Evolutionary conservation across 2,329 filamentous ascomycete genomes (phyloP).

Genomic region (Nemania sp.): DNA sequence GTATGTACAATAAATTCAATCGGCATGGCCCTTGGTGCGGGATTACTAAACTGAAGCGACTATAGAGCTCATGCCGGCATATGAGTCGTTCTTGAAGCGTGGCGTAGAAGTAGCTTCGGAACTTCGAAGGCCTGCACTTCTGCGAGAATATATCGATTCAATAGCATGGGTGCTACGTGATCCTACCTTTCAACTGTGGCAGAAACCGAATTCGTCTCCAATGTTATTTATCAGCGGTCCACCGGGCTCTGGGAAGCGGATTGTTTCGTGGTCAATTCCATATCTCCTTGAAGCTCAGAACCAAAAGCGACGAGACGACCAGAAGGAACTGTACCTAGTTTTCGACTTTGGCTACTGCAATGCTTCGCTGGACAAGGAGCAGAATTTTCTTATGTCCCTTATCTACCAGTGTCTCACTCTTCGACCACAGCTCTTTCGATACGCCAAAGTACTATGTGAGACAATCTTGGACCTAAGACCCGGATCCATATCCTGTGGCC

Average conservation of each 20-base stretch:
- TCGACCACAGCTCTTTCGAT: slow-evolving; percentile 1
- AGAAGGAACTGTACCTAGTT: background rate
- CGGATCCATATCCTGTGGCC: background rate
- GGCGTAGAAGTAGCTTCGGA: slow-evolving; percentile 2
- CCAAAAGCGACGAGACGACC: background rate
- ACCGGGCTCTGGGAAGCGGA: background rate
- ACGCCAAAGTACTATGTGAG: background rate
- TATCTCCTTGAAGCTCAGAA: background rate
- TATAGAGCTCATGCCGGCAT: background rate
- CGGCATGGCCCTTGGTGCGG: no score
- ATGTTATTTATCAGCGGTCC: background rate
- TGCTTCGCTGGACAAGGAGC: background rate
- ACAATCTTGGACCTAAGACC: background rate
- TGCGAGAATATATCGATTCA: background rate
- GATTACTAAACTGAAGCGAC: background rate
- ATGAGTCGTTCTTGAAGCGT: background rate
- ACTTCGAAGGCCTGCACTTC: background rate
- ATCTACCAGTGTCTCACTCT: slow-evolving; percentile 3
- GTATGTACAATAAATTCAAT: background rate
- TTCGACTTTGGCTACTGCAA: background rate
- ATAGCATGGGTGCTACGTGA: background rate
- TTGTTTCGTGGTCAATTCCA: background rate
- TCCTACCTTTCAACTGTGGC: slow-evolving; percentile 7
- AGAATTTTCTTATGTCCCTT: slow-evolving; percentile 3
- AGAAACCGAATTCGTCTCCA: background rate